A percentile compares a stretch with the other conserved stretches of the same genome.
phyloP scores from a whole-genome alignment of 805 yeast genomes.

The Candida fluviatilis region DNA sequence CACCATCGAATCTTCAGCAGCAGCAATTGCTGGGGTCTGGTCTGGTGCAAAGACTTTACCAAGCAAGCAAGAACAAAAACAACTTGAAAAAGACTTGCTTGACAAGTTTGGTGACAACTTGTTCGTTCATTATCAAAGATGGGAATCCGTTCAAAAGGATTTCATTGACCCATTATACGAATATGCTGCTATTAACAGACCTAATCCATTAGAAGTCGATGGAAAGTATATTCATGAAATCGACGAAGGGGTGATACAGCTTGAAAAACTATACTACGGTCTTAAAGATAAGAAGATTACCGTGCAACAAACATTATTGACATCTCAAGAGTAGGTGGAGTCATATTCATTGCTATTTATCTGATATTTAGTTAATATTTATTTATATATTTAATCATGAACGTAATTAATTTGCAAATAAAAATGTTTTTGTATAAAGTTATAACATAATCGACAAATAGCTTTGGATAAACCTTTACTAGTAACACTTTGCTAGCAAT shows the following conservation, averaged over 20 bases:
- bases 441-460: too few species aligned
- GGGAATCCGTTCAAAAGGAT: constrained; percentile 16
- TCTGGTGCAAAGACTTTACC: constrained; percentile 38
- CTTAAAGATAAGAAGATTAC: constrained; percentile 18
- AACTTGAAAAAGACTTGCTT: constrained; percentile 27
- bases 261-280: constrained; percentile 20
- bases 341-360: too few species aligned
- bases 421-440: too few species aligned
- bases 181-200: constrained; percentile 25
- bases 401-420: too few species aligned
- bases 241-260: constrained; percentile 12
- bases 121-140: constrained; percentile 33
- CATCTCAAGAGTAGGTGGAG: too few species aligned
- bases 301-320: constrained; percentile 14
- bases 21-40: constrained; percentile 60
- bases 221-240: constrained; percentile 21
- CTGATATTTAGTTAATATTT: too few species aligned
- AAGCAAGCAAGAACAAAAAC: constrained; percentile 30
- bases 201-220: constrained; percentile 25
- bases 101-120: constrained; percentile 16
- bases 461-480: too few species aligned
- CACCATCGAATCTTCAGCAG: constrained; percentile 47
- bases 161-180: constrained; percentile 23
- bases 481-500: too few species aligned
- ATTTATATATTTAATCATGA: too few species aligned